Percentiles rank a stretch among this genome's conserved stretches.
phyloP scores from a whole-genome alignment of 2,329 filamentous ascomycete species.

The Sclerotinia trifoliorum region DNA sequence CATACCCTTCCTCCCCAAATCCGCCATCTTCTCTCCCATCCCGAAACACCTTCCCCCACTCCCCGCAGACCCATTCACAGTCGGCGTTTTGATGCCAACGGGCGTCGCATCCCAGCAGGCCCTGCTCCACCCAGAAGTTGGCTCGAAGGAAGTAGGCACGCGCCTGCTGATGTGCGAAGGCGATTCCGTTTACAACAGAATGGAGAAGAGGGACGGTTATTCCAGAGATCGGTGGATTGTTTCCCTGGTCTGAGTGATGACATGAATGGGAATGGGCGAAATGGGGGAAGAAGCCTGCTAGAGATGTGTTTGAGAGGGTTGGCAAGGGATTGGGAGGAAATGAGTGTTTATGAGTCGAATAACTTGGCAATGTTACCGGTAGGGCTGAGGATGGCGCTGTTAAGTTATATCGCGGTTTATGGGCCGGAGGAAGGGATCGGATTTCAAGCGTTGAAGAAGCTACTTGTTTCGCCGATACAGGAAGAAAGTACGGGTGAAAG shows the following conservation, averaged over 20 bases:
- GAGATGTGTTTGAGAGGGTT: conserved; percentile 52
- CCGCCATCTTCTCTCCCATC: conserved; percentile 58
- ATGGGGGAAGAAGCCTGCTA: conserved; percentile 42
- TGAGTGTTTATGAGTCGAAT: conserved; percentile 55
- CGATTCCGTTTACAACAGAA: not conserved
- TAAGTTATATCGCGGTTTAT: conserved; percentile 50
- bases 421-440: conserved; percentile 49
- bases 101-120: conserved; percentile 55
- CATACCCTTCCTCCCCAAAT: conserved; percentile 61
- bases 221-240: conserved; percentile 37
- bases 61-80: conserved; percentile 41
- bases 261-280: not conserved
- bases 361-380: conserved; percentile 56
- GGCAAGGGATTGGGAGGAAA: conserved; percentile 54
- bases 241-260: conserved; percentile 43
- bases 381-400: conserved; percentile 51
- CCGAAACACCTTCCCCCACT: conserved; percentile 50
- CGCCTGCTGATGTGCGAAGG: conserved; percentile 24
- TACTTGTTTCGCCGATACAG: conserved; percentile 43
- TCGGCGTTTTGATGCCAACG: conserved; percentile 48
- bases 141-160: conserved; percentile 43
- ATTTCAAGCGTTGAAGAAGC: conserved; percentile 49
- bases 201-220: conserved; percentile 31
- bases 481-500: not conserved
- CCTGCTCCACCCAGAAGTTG: conserved; percentile 61